Evolutionary conservation across 2,329 filamentous ascomycete species (phyloP).

Genomic region (Ceratocystis cubensis): DNA sequence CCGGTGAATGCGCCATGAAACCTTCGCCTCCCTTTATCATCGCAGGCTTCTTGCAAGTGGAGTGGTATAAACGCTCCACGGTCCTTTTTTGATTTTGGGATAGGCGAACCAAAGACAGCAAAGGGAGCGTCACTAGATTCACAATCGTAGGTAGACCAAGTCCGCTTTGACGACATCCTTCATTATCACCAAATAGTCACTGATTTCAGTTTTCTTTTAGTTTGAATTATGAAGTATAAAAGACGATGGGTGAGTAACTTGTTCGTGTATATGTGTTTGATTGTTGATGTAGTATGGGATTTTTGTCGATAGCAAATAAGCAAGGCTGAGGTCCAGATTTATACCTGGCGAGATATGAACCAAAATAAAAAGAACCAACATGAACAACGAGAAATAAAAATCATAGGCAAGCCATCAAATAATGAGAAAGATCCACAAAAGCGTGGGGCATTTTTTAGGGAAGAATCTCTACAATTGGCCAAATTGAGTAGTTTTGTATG

Average conservation of each 20-base stretch:
- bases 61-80: slow-evolving; percentile 85
- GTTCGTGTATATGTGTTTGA: no score
- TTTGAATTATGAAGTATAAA: not conserved
- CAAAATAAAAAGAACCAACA: no score
- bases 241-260: no score
- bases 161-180: slow-evolving; percentile 66
- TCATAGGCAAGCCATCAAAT: not conserved
- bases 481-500: no score
- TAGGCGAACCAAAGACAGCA: slow-evolving; percentile 69
- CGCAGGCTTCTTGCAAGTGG: slow-evolving; percentile 97
- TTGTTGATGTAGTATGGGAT: no score
- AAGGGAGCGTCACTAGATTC: slow-evolving; percentile 61
- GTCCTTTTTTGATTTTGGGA: slow-evolving; percentile 72
- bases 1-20: slow-evolving; percentile 94
- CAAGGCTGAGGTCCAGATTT: no score
- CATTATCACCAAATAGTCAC: not conserved
- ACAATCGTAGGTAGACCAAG: slow-evolving; percentile 64
- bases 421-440: not conserved
- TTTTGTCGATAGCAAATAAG: no score
- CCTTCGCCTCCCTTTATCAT: slow-evolving; percentile 79
- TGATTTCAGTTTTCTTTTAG: not conserved
- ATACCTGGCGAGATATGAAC: no score
- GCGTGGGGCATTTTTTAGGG: not conserved
- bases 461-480: not conserved
- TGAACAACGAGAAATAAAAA: no score